Base-by-base conservation (phyloP, 2,329 filamentous ascomycete species). In the Beauveria sp. region DNA sequence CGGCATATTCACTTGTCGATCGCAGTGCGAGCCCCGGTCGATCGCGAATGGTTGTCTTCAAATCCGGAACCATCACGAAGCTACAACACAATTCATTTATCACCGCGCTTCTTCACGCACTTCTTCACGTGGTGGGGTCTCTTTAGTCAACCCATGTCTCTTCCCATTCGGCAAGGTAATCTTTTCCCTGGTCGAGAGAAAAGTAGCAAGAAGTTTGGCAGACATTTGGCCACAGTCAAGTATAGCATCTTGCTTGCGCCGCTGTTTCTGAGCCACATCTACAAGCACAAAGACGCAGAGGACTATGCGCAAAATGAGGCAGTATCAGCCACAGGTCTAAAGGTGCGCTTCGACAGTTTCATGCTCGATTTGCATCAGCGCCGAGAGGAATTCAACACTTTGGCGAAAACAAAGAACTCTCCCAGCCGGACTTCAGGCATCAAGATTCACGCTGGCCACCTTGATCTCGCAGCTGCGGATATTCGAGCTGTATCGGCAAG, bases 81-180 rank as follows among this genome's bases (percentile, higher is more conserved):
- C 70, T 99, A 99, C 78, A 99, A 99, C 71, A 92, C 93, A 0
- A 89, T 97, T 1, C 96, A 99, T 73, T 82, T 99, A 34, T 94
- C 90, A 1, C 94, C 94, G 6, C 87, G 92, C 9, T 96, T 99
- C 78, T 99, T 99, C 72, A 97, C 93, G 0, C 94, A 99, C 72
- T 99, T 99, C 79, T 97, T 92, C 76, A 86, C 87, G 61, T 99
- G 94, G 94, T 97, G 92, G 92, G 93, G 90, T 1, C 85, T 97
- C 66, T 99, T 99, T 74, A 92, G 92, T 9, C 92, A 93, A 1
- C 89, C 93, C 9, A 92, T 97, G 87, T 96, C 93, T 12, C 80
- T 99, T 30, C 96, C 94, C 12, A 89, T 99, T 61, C 90, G 94
- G 1, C 96, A 99, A 76, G 94, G 94, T 18, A 83, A 84, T 52